A percentile compares a stretch with the other conserved stretches of the same genome.
phyloP scores from a whole-genome alignment of 257 asterid genomes.

The Gentiana macrophylla region DNA sequence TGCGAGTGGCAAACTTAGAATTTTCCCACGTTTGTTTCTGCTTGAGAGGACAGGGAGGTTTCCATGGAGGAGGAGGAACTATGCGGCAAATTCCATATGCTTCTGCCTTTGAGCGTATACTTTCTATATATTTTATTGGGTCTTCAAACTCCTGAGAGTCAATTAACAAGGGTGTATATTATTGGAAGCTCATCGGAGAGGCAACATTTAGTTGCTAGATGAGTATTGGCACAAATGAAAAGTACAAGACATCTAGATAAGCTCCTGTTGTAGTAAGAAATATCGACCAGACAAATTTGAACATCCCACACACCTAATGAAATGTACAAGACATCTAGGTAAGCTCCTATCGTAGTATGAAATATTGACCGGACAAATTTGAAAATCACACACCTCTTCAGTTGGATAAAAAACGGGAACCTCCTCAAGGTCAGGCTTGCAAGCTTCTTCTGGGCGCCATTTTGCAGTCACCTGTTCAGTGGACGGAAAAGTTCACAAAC shows the following conservation, averaged over 20 bases:
- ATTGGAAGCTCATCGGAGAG: conserved; percentile 3
- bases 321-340: too few relatives aligned
- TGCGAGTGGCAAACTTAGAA: conserved; percentile 67
- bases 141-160: conserved; percentile 74
- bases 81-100: conserved; percentile 87
- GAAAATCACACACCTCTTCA: too few relatives aligned
- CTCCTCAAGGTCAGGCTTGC: too few relatives aligned
- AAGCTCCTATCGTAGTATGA: too few relatives aligned
- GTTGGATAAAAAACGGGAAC: too few relatives aligned
- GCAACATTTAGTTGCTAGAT: background rate
- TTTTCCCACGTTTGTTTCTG: conserved; percentile 56
- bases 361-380: too few relatives aligned
- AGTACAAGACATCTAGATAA: conserved; percentile 1
- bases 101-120: conserved; percentile 81
- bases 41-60: conserved; percentile 80
- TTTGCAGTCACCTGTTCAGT: too few relatives aligned
- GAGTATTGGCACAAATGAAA: background rate
- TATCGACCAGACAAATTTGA: background rate
- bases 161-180: background rate
- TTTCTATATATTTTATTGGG: conserved; percentile 67
- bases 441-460: too few relatives aligned
- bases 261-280: background rate
- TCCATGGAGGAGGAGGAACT: conserved; percentile 95
- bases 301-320: background rate
- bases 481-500: too few relatives aligned